Base-by-base conservation (phyloP, 495 filamentous ascomycete genomes). In the Lineolata rhizophorae region DNA sequence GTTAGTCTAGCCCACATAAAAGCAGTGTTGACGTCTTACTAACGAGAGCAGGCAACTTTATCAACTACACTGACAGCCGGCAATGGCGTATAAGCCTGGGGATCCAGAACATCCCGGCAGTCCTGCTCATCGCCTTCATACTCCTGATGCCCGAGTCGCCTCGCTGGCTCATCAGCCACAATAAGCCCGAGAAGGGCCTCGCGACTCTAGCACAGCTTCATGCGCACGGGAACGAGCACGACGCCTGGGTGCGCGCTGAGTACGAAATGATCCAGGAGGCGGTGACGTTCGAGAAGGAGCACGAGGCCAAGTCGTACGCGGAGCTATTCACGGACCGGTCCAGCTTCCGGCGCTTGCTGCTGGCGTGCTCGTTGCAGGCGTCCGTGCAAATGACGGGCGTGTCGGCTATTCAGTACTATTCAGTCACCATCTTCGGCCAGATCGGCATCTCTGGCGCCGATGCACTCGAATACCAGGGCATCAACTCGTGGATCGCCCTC, bases 371-470 rank as follows among this genome's bases (percentile, higher is more conserved):
- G 0, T 47, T 80, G 12, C 74, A 78, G 46, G 72, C 70, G 3
- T 68, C 66, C 1, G 60, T 67, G 11, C 74, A 80, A 42, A 72
- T 78, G 72, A 78, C 73, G 0, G 73, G 73, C 37, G 72, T 76
- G 2, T 68, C 63, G 3, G 72, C 72, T 0, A 76, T 78, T 42
- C 19, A 79, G 55, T 76, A 80, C 45, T 78, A 72, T 45, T 68
- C 61, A 11, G 66, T 71, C n/a, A 56, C 43, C 0, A 76, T 78
- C 39, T 54, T 44, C 47, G 52, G 46, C 8, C 65, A 76, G 43
- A 77, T 78, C 49, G 74, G 74, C 9, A 74, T 80, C 40, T 45
- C 49, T 4, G 59, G 62, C 18, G 57, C 67, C 32, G 54, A 66
- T n/a, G 67, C 74, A 2, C 61, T 79, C 30, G 61, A 71, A 32